Evolutionary conservation across 805 yeast species (phyloP).

Genomic region (Pichia ethanolica): DNA sequence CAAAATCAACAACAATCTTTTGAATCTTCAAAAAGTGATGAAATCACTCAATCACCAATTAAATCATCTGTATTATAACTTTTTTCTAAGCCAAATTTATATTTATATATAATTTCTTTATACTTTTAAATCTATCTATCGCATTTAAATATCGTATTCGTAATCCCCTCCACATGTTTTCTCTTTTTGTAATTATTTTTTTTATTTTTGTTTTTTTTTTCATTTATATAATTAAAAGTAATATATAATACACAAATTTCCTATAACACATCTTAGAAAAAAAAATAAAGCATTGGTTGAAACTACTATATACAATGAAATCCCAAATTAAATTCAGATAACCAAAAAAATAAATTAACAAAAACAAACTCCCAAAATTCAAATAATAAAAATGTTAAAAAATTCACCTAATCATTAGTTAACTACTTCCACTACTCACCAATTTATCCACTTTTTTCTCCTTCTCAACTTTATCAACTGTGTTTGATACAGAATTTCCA

Average conservation of each 20-base stretch:
- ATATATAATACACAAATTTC: neutral
- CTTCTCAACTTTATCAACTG: constrained; percentile 1
- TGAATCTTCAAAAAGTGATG: no score
- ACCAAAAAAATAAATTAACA: neutral
- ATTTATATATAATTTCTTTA: no score
- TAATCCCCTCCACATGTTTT: no score
- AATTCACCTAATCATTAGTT: neutral
- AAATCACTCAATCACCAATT: no score
- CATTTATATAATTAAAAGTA: neutral
- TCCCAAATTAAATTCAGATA: neutral
- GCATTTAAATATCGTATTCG: no score
- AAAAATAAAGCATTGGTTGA: neutral
- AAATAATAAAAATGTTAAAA: no score
- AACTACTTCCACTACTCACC: neutral
- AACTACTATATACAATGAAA: neutral
- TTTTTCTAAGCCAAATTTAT: no score
- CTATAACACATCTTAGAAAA: constrained; percentile 1
- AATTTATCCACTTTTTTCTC: constrained; percentile 3
- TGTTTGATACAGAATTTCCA: neutral
- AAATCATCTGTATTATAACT: no score
- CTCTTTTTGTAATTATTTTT: neutral
- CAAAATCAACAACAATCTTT: no score
- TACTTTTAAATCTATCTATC: no score
- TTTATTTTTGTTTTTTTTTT: neutral
- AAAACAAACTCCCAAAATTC: no score